These are phyloP conservation scores for Pythium phragmiticola DNA, from an alignment of 352 stramenopile genomes.

Conservation along the genomic window DNA sequence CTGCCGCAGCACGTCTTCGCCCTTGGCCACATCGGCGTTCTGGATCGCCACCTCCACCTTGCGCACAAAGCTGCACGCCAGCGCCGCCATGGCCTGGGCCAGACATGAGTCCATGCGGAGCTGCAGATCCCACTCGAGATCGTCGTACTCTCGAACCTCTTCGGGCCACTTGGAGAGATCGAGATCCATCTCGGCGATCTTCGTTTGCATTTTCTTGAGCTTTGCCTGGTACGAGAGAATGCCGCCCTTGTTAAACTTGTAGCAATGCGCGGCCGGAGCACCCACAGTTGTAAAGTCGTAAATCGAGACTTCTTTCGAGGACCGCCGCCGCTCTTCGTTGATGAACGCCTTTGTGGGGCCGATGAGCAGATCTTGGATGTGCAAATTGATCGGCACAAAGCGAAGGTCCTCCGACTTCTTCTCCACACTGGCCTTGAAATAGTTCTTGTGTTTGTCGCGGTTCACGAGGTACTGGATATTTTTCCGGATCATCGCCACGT, in stretches of 20 bases:
- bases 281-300: constrained; percentile 88
- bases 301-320: constrained; percentile 78
- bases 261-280: constrained; percentile 75
- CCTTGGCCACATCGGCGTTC: constrained; percentile 66
- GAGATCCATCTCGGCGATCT: constrained; percentile 65
- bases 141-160: constrained; percentile 79
- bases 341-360: constrained; percentile 82
- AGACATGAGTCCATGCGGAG: constrained; percentile 82
- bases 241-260: constrained; percentile 88
- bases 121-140: constrained; percentile 85
- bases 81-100: constrained; percentile 66
- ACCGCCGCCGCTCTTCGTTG: constrained; percentile 72
- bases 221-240: constrained; percentile 78
- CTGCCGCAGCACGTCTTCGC: constrained; percentile 81
- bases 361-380: constrained; percentile 85
- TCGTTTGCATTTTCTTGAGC: constrained; percentile 81
- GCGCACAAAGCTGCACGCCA: constrained; percentile 81
- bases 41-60: constrained; percentile 85
- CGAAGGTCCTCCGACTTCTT: constrained; percentile 81
- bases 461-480: constrained; percentile 87
- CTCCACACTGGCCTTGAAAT: constrained; percentile 88
- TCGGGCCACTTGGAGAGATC: constrained; percentile 79
- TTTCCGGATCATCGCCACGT: constrained; percentile 74
- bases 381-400: constrained; percentile 87
- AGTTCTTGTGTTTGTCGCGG: constrained; percentile 86